phyloP scores from a whole-genome alignment of 768 basidiomycete genomes.

The Neoboletus subvelutipes region DNA sequence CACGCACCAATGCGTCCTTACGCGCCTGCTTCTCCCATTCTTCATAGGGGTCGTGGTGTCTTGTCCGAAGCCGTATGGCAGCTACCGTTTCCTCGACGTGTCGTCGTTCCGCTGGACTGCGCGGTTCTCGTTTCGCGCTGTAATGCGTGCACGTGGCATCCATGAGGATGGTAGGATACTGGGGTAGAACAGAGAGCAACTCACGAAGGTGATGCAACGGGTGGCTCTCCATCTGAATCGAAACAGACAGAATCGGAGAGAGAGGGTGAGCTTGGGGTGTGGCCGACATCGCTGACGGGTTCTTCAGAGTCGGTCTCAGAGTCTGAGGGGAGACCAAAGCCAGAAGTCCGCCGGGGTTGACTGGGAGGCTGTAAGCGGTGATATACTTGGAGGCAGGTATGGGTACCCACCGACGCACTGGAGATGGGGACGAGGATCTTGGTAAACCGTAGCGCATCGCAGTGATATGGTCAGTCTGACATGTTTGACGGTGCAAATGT shows the following conservation, averaged over 20 bases:
- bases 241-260: slow-evolving; percentile 42
- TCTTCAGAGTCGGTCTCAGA: slow-evolving; percentile 38
- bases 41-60: slow-evolving; percentile 47
- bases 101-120: slow-evolving; percentile 33
- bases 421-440: slow-evolving; percentile 51
- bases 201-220: slow-evolving; percentile 33
- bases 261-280: slow-evolving; percentile 30
- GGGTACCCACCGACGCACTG: slow-evolving; percentile 38
- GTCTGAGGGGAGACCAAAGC: slow-evolving; percentile 55
- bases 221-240: slow-evolving; percentile 45
- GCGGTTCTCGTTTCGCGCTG: slow-evolving; percentile 23
- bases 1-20: slow-evolving; percentile 46
- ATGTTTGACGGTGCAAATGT: not conserved
- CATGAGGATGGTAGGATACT: not conserved
- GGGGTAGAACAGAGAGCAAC: slow-evolving; percentile 18
- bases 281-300: slow-evolving; percentile 39
- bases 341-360: slow-evolving; percentile 40
- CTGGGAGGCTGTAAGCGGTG: slow-evolving; percentile 6
- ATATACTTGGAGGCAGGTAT: not conserved
- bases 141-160: not conserved
- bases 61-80: slow-evolving; percentile 43
- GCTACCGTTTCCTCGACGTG: slow-evolving; percentile 46
- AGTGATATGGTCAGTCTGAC: slow-evolving; percentile 4
- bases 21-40: slow-evolving; percentile 51
- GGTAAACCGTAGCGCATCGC: slow-evolving; percentile 57